Evolutionary conservation across 371 early-diverging fungal species (phyloP).

Genomic region (Globomyces sp.): DNA sequence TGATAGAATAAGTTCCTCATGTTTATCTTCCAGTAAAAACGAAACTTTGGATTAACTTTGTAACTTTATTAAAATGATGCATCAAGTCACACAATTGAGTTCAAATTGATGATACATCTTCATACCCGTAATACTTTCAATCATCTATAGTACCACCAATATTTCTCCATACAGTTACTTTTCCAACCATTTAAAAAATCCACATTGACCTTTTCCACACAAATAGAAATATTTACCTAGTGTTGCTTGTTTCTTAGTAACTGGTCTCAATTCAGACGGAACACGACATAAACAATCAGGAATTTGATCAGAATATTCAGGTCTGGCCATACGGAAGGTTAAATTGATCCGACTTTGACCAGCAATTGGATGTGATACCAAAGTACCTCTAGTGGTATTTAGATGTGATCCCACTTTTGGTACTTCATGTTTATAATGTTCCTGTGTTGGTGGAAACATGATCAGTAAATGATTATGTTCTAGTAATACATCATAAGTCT

Average conservation of each 20-base stretch:
- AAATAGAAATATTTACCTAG: constrained; percentile 54
- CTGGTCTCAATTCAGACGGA: constrained; percentile 52
- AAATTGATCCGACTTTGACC: constrained; percentile 55
- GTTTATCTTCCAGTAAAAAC: too few relatives aligned
- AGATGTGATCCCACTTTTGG: constrained; percentile 33
- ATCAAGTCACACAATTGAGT: too few relatives aligned
- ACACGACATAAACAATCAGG: constrained; percentile 55
- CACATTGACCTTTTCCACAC: constrained; percentile 39
- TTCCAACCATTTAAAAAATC: constrained; percentile 33
- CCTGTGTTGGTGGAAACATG: constrained; percentile 60
- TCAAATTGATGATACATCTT: too few relatives aligned
- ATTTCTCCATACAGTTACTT: not conserved
- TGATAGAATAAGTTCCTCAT: too few relatives aligned
- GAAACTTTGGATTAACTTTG: too few relatives aligned
- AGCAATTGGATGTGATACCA: constrained; percentile 35
- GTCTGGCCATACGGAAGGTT: constrained; percentile 54
- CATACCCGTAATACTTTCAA: too few relatives aligned
- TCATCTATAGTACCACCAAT: not conserved
- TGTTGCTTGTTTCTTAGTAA: constrained; percentile 44
- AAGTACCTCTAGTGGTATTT: constrained; percentile 11
- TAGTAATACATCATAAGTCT: constrained; percentile 51
- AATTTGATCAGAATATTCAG: constrained; percentile 44
- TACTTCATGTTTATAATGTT: constrained; percentile 54
- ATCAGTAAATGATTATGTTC: constrained; percentile 62
- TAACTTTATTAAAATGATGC: too few relatives aligned